Evolutionary conservation across 805 yeast species (phyloP), one percentile per base, ranked within the genome.

Genomic region (Metschnikowia orientalis): DNA sequence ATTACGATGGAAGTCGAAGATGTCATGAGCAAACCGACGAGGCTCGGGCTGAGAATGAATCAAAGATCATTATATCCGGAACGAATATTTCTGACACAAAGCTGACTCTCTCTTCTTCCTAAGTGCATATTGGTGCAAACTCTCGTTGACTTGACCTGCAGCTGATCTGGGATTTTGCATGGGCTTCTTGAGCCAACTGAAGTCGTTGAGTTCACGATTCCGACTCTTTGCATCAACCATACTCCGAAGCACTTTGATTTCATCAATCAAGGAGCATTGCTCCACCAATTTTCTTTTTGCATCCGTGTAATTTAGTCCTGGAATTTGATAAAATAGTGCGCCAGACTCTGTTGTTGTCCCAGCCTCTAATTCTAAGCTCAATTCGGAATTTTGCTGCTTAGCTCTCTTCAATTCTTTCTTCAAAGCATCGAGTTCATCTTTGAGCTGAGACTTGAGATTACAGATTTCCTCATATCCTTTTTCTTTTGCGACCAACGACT

Each of bases 241-340:
- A 14, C 59, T 57, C 32, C 70, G 58, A 25, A 77, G 52, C 12
- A 64, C 50, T 2, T 56, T 48, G 8, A 75, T 62, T 45, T 75
- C 77, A 20, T 70, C 69, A 0, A 71, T 43, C 10, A 74, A 44
- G 1, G 63, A 61, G 24, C 61, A 41, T 23, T 58, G 61, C 3
- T 53, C 59, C 3, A 55, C 49, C 24, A 47, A 48, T 17, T 58
- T 50, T 28, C 56, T 54, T 38, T 63, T 70, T 5, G 59, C 51
- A 9, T 57, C 37, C 7, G 66, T 37, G 20, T 54, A 49, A 3
- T 53, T 55, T 34, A 70, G 67, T 3, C 48, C 37, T 5, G 46
- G 42, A 2, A 32, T 30, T 16, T 38, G 47, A 16, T 38, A 30
- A 15, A 45, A 31, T 24, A 27, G 24, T 23, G 47, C 18, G 32